phyloP scores from a whole-genome alignment of 2,329 filamentous ascomycete species.

The Colletotrichum sp. region DNA sequence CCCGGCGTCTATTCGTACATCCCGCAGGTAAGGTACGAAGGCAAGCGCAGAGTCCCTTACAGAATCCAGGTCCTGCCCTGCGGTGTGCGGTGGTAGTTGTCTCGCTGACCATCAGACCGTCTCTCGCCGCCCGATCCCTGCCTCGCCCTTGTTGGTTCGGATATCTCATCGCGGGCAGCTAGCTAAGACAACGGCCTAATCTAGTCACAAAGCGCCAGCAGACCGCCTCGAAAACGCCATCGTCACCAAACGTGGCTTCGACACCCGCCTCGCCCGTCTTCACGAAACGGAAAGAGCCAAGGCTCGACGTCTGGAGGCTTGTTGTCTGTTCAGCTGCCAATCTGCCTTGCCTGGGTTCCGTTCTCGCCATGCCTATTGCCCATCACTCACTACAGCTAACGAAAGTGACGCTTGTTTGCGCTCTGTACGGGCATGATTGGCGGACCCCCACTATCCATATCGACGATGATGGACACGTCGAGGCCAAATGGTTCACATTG shows the following conservation, averaged over 20 bases:
- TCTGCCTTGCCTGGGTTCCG: neutral
- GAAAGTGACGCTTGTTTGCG: neutral
- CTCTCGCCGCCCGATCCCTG: neutral
- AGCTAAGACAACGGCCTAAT: neutral
- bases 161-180: neutral
- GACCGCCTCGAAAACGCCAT: constrained; percentile 11
- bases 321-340: neutral
- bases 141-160: neutral
- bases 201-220: neutral
- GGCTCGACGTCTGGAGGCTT: neutral
- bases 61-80: neutral
- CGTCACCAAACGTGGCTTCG: constrained; percentile 5
- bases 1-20: neutral
- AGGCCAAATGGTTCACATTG: neutral
- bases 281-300: neutral
- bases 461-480: neutral
- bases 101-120: neutral
- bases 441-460: neutral
- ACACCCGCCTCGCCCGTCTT: neutral
- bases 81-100: neutral
- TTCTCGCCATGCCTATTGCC: neutral
- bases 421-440: neutral
- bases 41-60: neutral
- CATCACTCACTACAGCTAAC: neutral
- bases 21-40: neutral